Evolutionary conservation across 1,139 yeast species (phyloP), one percentile per base, ranked within the genome.

Genomic region (Taphrina populina): DNA sequence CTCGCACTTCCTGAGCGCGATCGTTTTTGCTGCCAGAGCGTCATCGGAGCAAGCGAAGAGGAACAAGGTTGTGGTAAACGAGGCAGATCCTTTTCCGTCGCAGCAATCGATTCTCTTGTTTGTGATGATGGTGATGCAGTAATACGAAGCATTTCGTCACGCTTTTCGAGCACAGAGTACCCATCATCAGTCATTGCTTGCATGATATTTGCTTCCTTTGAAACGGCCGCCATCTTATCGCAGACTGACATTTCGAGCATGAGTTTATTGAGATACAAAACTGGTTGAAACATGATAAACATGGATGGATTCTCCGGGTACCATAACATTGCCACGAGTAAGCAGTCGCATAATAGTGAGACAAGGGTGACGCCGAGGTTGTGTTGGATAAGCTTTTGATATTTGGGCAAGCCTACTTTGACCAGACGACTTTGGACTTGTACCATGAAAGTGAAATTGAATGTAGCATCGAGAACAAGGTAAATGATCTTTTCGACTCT

Each of bases 241-340:
- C 40, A 23, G n/a, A 45, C 26, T 2, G 52, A 35, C 34, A 35
- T 35, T 34, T 45, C 52, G 24, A 45, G 52, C 19, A 45, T 19
- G 21, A 45, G 33, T 17, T 45, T 45, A 20, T 45, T 45, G 41
- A 45, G 52, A 17, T 19, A 45, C 10, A 34, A 20, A 11, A 45
- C 52, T 7, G 52, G 52, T 17, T 45, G 52, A 23, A 45, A 29
- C 21, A 45, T 24, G 40, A 45, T 45, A 24, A 45, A 45, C 34
- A 45, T 33, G 17, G n/a, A 20, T 40, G 29, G 24, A 34, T 45
- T 45, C 30, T 10, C 19, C 1, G 52, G 52, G 11, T 34, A 45
- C 52, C 52, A 45, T 30, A 30, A 29, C 32, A 35, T 45, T 4
- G 23, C 52, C 33, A 45, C 24, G 24, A 45, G 35, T 6, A 45